Evolutionary conservation across 768 basidiomycete genomes (phyloP), one percentile per base, ranked within the genome.

Genomic region (Lentinula sp.): DNA sequence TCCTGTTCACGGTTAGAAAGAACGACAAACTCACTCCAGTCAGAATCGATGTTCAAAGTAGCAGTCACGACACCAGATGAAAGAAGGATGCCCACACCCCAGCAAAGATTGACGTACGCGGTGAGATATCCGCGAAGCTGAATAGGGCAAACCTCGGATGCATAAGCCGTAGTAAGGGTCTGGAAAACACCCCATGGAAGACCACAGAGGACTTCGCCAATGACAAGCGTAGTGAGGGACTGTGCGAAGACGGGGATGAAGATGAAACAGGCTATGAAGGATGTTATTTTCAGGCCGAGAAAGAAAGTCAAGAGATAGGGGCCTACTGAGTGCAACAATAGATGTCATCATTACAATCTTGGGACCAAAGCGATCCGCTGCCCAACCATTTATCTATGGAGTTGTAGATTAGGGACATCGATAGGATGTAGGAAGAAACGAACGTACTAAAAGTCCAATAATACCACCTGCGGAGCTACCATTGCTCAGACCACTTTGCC

Each of bases 101-200:
- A 68, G 54, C 67, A 68, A 58, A 68, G 63, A 62, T 68, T 68
- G 54, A 68, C 63, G 58, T 68, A 68, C 43, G 67, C 65, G 15
- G 67, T 66, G 13, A 68, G 62, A 45, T 68, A 68, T 31, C 63
- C 62, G 1, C 67, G 67, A 16, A 68, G 63, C 9, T 51, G 62
- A 18, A 68, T 68, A 5, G 67, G 67, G 55, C 65, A 68, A 11
- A 68, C 67, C 35, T 68, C 67, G 28, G 65, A 66, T 11, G 67
- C 67, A 48, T 68, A 68, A 1, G 67, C 67, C 10, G 67, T 68
- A 1, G 67, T 68, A 6, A 68, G 60, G 1, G 67, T 68, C 40
- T 68, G 67, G 63, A 68, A 68, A 18, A 68, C 65, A 65, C 49
- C 7, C 15, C n/a, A 31, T n/a, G 34, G 31, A 28, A 40, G 23